Evolutionary conservation across 305 asterid species (phyloP), one percentile per base, ranked within the genome.

Genomic region (Euphrasia arctica): DNA sequence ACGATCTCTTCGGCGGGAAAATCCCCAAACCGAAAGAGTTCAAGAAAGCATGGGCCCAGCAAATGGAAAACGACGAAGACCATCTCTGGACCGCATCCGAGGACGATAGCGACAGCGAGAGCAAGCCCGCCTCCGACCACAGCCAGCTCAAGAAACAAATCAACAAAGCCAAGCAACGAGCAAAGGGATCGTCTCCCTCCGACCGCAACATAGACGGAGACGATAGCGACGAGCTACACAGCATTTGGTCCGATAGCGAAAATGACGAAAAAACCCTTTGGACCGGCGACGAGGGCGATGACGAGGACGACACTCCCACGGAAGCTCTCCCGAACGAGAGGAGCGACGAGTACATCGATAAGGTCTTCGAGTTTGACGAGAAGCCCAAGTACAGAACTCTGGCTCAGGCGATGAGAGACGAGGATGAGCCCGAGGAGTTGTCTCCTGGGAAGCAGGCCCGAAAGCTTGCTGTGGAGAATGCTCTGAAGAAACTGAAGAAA

Each of bases 31-130:
- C 91, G 3, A 80, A 78, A 70, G 96, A 90, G 63, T 92, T 92
- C 71, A 73, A 85, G 63, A 78, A 77, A 68, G 85, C 81, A 12
- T 93, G 96, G 96, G 95, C 88, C 9, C 86, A 90, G 60, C 78
- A 73, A 62, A 73, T 93, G 94, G 92, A 84, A 65, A 84, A 90
- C 13, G 98, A 93, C 1, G 97, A 93, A 76, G 90, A 83, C 71
- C 89, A 83, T 73, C 83, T 93, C 0, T 93, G 97, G 97, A 85
- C 96, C 1, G 98, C 79, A 22, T 87, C 97, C 67, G 97, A 92
- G 72, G 84, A 74, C 31, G 97, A 89, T 14, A 77, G 71, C 10
- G 97, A 85, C 12, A 81, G 29, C 67, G 71, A 47, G 80, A 82
- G 50, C 11, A 45, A 9, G 50, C 4, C 50, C 8, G 42, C 42